These are phyloP conservation scores for Quercus lobata DNA, from an alignment of 331 rosid genomes.

Conservation along the genomic window DNA sequence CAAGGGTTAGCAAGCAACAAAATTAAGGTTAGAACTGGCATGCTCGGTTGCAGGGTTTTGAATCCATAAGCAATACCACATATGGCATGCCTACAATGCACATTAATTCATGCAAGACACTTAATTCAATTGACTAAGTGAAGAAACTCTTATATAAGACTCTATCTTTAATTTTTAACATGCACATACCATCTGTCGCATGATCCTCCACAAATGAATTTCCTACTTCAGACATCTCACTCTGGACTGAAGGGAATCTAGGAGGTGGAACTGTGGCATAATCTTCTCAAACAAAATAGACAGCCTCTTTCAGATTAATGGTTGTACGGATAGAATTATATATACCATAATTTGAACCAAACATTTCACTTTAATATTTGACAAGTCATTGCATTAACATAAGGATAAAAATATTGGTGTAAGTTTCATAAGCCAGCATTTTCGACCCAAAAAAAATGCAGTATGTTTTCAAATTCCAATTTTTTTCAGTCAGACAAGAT, in stretches of 20 bases:
- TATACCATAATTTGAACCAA: neutral
- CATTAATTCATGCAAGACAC: neutral
- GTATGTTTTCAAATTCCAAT: neutral
- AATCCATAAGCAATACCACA: neutral
- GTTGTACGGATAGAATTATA: neutral
- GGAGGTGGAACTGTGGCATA: conserved; percentile 46
- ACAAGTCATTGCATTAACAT: neutral
- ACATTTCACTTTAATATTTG: neutral
- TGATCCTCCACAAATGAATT: conserved; percentile 45
- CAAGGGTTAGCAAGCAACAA: conserved; percentile 9
- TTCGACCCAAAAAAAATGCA: neutral
- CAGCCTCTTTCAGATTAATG: neutral
- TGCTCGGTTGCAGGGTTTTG: neutral
- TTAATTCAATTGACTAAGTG: neutral
- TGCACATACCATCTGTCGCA: conserved; percentile 48
- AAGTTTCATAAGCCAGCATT: neutral
- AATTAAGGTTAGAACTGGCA: neutral
- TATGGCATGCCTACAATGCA: neutral
- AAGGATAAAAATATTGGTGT: neutral
- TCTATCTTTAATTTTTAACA: neutral
- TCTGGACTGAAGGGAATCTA: conserved; percentile 45
- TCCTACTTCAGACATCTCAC: conserved; percentile 38
- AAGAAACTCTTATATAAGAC: neutral
- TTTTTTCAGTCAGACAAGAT: neutral
- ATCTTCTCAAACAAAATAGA: conserved; percentile 40